phyloP scores from a whole-genome alignment of 1,284 basidiomycete genomes.

The Phylloporus gajari region DNA sequence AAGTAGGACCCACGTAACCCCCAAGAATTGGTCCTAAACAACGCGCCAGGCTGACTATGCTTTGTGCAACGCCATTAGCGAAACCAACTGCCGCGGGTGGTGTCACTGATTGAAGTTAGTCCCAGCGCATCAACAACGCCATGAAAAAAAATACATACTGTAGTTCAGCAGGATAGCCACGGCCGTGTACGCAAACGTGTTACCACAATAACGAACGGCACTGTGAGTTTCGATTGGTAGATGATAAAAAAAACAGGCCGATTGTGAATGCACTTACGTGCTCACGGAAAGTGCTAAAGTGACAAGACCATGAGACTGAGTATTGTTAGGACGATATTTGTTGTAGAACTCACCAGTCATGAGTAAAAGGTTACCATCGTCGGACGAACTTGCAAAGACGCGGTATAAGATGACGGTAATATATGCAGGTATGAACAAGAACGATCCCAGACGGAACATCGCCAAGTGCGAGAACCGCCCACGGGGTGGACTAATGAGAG shows the following conservation, averaged over 20 bases:
- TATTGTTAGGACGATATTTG: background rate
- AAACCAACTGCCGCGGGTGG: constrained; percentile 79
- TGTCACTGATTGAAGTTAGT: constrained; percentile 65
- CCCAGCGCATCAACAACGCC: background rate
- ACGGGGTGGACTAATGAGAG: constrained; percentile 62
- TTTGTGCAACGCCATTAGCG: constrained; percentile 85
- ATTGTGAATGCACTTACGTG: constrained; percentile 66
- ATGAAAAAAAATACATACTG: constrained; percentile 55
- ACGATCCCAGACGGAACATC: constrained; percentile 84
- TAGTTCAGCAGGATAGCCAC: constrained; percentile 84
- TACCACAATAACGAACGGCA: constrained; percentile 79
- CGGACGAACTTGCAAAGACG: constrained; percentile 66
- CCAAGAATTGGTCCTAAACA: constrained; percentile 83
- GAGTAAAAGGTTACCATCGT: constrained; percentile 72
- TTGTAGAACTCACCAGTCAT: constrained; percentile 68
- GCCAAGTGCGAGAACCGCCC: constrained; percentile 85
- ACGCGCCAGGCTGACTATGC: constrained; percentile 83
- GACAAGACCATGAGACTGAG: constrained; percentile 17
- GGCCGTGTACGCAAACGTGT: constrained; percentile 81
- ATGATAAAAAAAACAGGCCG: background rate
- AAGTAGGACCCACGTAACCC: constrained; percentile 68
- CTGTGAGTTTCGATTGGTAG: constrained; percentile 48
- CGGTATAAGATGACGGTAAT: constrained; percentile 78
- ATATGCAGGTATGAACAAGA: constrained; percentile 83
- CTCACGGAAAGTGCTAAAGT: constrained; percentile 68